Conservation (phyloP, 345 rosid species). For the Eucalyptus dawsonii region DNA sequence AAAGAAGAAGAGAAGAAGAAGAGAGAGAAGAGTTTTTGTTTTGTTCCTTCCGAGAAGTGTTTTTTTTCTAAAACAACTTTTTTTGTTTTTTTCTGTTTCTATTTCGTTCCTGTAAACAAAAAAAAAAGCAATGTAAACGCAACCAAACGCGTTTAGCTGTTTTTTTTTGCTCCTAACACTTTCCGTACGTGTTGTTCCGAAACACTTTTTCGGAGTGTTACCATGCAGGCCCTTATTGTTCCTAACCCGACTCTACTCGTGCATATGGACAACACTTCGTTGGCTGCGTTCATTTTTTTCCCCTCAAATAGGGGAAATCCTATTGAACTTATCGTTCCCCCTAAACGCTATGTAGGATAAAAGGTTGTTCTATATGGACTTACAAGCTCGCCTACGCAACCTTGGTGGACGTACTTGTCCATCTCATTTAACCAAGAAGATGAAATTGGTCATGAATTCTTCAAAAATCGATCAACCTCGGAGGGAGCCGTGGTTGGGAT, state of each 20-base stretch:
- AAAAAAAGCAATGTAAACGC: too few relatives aligned
- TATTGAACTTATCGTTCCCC: background rate
- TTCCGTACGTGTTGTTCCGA: too few relatives aligned
- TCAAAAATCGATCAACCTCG: background rate
- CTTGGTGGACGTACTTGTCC: background rate
- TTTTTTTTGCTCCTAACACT: too few relatives aligned
- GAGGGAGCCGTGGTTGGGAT: background rate
- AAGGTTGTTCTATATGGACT: background rate
- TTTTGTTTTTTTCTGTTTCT: too few relatives aligned
- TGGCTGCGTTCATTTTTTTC: background rate
- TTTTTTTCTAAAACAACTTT: too few relatives aligned
- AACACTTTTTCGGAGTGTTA: too few relatives aligned
- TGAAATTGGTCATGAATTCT: background rate
- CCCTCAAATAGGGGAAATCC: background rate
- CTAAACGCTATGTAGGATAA: background rate
- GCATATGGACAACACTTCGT: background rate
- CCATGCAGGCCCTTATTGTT: too few relatives aligned
- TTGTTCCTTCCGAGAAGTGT: too few relatives aligned
- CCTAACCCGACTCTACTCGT: background rate
- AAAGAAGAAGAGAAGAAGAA: too few relatives aligned
- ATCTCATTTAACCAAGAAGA: background rate
- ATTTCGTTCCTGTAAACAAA: too few relatives aligned
- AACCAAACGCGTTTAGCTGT: too few relatives aligned
- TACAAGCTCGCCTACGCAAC: background rate
- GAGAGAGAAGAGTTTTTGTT: too few relatives aligned